Conservation (phyloP, 2,329 filamentous ascomycete species). For the Paecilomyces variotii region DNA sequence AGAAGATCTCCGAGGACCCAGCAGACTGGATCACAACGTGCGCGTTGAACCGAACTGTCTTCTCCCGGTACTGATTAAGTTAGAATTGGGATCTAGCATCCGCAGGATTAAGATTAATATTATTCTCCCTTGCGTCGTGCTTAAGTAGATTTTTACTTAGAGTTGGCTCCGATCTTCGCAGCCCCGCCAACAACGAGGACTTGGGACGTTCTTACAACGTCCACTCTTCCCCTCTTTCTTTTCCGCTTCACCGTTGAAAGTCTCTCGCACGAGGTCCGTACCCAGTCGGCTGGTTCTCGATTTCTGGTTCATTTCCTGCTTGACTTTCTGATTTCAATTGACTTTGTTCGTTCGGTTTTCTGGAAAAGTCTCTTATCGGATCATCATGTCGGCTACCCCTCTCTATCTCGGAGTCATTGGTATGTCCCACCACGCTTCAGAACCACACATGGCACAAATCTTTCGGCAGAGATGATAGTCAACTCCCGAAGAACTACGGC, state of each 20-base stretch:
- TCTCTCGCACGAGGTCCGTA: not conserved
- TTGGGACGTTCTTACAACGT: not conserved
- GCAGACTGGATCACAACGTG: not conserved
- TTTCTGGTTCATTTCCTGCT: not conserved
- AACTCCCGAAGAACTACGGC: not conserved
- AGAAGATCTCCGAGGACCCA: not conserved
- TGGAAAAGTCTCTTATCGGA: not conserved
- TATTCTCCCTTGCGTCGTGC: not conserved
- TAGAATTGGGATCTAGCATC: not conserved
- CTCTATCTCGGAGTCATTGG: constrained; percentile 38
- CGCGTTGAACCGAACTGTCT: too few species aligned
- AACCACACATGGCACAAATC: not conserved
- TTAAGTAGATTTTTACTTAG: not conserved
- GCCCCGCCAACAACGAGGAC: constrained; percentile 1
- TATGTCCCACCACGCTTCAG: constrained; percentile 10
- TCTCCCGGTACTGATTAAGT: not conserved
- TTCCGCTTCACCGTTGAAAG: not conserved
- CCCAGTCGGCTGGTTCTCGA: not conserved
- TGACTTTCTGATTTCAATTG: not conserved
- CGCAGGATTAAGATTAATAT: not conserved
- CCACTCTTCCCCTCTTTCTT: not conserved
- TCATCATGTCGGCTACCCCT: constrained; percentile 24
- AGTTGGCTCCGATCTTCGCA: constrained; percentile 2
- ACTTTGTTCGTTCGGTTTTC: not conserved
- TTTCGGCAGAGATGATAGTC: not conserved